Percentiles rank a stretch among this genome's conserved stretches.
These are phyloP conservation scores for Magnaporthiopsis rhizophila DNA, from an alignment of 2,329 filamentous ascomycete species.

Conservation along the genomic window DNA sequence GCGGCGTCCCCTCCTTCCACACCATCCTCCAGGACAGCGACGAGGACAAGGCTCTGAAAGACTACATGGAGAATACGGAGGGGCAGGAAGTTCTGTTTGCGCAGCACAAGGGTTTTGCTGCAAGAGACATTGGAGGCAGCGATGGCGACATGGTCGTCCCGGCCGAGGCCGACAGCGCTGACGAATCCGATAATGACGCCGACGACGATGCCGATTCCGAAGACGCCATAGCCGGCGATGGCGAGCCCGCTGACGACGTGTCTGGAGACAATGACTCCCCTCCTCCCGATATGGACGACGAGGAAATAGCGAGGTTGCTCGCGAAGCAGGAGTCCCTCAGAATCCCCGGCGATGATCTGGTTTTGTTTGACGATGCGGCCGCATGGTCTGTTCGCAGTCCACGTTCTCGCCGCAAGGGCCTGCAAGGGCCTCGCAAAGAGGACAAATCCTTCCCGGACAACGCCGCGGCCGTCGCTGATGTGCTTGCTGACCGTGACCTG, in stretches of 20 bases:
- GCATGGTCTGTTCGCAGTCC: slow-evolving; percentile 19
- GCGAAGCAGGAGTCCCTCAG: slow-evolving; percentile 57
- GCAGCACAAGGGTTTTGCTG: slow-evolving; percentile 18
- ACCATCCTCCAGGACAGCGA: not conserved
- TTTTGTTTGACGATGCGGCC: slow-evolving; percentile 43
- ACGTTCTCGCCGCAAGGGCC: slow-evolving; percentile 9
- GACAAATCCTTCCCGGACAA: slow-evolving; percentile 15
- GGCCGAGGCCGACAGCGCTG: slow-evolving; percentile 6
- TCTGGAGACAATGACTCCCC: slow-evolving; percentile 36
- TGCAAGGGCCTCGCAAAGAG: not conserved
- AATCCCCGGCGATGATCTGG: slow-evolving; percentile 47
- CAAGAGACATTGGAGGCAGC: slow-evolving; percentile 35
- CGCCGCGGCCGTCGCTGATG: slow-evolving; percentile 34
- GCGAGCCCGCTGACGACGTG: slow-evolving; percentile 15
- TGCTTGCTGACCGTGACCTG: slow-evolving; percentile 66
- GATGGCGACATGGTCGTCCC: slow-evolving; percentile 28
- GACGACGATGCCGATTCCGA: slow-evolving; percentile 29
- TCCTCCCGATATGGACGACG: slow-evolving; percentile 44
- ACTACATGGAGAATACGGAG: slow-evolving; percentile 64
- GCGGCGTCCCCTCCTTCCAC: not conserved
- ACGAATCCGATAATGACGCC: slow-evolving; percentile 13
- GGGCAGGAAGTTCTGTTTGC: slow-evolving; percentile 20
- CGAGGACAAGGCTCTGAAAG: slow-evolving; percentile 49
- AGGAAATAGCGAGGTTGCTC: slow-evolving; percentile 52
- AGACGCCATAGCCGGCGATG: slow-evolving; percentile 2